Percentiles rank a stretch among this genome's conserved stretches.
These are phyloP conservation scores for Neofusicoccum cordaticola DNA, from an alignment of 2,329 filamentous ascomycete genomes.

Conservation along the genomic window DNA sequence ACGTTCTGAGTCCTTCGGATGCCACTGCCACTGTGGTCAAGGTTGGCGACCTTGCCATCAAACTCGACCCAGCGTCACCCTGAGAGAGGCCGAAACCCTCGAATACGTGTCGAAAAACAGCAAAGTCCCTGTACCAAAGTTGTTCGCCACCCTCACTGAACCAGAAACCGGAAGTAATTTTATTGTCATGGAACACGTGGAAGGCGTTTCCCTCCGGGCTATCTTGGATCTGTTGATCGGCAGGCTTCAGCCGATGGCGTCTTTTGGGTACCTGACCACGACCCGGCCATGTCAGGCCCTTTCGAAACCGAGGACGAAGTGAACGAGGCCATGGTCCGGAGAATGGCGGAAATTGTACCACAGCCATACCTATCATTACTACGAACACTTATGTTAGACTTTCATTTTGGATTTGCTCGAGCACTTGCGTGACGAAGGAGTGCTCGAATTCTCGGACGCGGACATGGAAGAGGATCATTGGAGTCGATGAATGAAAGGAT, in stretches of 20 bases:
- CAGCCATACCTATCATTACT: no score
- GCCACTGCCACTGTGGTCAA: conserved; percentile 15
- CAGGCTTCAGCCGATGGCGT: conserved; percentile 12
- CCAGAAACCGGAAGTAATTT: conserved; percentile 9
- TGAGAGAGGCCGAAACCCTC: conserved; percentile 13
- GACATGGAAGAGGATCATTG: no score
- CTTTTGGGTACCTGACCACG: conserved; percentile 4
- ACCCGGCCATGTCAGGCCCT: no score
- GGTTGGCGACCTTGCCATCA: conserved; percentile 15
- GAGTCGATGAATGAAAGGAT: no score
- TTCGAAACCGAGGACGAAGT: no score
- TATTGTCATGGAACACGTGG: conserved; percentile 23
- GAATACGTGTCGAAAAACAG: conserved; percentile 12
- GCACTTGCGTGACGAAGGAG: no score
- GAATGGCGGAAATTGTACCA: no score
- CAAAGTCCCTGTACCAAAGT: conserved; percentile 13
- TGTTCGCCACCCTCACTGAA: conserved; percentile 10
- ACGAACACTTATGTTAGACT: no score
- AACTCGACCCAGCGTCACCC: conserved; percentile 12
- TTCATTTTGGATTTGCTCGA: no score
- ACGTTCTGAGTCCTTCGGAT: conserved; percentile 15
- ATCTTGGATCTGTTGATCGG: conserved; percentile 16
- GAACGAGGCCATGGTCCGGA: no score
- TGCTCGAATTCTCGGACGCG: no score
- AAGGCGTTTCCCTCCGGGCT: conserved; percentile 18